Conservation (phyloP, 306 rosid genomes). For the Trifolium dubium region DNA sequence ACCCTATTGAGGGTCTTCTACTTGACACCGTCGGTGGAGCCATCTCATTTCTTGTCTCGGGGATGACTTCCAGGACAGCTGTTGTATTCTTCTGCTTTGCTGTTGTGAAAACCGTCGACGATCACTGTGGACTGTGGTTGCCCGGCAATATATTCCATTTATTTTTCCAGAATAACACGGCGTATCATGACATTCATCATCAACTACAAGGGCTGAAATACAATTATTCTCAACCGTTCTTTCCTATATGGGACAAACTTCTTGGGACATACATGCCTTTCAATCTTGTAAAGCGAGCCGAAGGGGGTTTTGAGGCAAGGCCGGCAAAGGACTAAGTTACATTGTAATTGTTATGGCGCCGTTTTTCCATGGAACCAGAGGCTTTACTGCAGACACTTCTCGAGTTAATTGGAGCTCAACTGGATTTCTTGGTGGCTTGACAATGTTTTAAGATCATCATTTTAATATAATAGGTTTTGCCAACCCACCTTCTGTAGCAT, state of each 20-base stretch:
- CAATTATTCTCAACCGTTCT: slow-evolving; percentile 91
- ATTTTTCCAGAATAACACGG: slow-evolving; percentile 79
- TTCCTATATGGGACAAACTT: slow-evolving; percentile 82
- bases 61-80: slow-evolving; percentile 88
- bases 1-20: slow-evolving; percentile 85
- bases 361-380: slow-evolving; percentile 38
- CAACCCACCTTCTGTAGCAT: slow-evolving; percentile 57
- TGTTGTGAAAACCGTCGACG: slow-evolving; percentile 78
- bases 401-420: slow-evolving; percentile 47
- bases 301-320: slow-evolving; percentile 78
- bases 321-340: slow-evolving; percentile 54
- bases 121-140: slow-evolving; percentile 89
- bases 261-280: slow-evolving; percentile 87
- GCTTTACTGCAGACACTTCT: slow-evolving; percentile 41
- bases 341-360: slow-evolving; percentile 26
- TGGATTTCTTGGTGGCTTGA: slow-evolving; percentile 39
- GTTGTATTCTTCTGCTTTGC: slow-evolving; percentile 85
- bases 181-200: slow-evolving; percentile 95
- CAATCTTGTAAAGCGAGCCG: slow-evolving; percentile 66
- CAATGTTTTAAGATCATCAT: slow-evolving; percentile 42
- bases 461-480: slow-evolving; percentile 43
- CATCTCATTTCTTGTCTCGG: slow-evolving; percentile 70
- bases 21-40: slow-evolving; percentile 91
- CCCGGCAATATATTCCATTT: slow-evolving; percentile 82
- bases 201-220: slow-evolving; percentile 85